phyloP scores from a whole-genome alignment of 1,284 basidiomycete species.

The Cryptococcus sp. region DNA sequence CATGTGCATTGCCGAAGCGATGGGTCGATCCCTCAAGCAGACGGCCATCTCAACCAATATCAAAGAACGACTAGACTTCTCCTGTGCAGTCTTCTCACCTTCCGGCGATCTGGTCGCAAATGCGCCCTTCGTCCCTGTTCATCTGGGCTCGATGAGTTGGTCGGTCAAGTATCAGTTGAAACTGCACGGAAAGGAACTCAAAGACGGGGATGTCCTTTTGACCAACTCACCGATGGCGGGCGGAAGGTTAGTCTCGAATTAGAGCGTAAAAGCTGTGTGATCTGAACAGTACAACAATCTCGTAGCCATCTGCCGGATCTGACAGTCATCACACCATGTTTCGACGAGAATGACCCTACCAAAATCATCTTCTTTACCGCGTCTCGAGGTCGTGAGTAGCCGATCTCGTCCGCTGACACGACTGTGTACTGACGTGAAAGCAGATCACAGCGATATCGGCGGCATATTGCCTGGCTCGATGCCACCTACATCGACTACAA shows the following conservation, averaged over 20 bases:
- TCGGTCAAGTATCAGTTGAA: conserved; percentile 51
- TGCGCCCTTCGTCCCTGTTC: conserved; percentile 57
- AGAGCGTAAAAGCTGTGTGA: too few species aligned
- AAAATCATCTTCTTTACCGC: conserved; percentile 41
- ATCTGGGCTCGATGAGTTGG: conserved; percentile 51
- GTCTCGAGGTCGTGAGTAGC: conserved; percentile 26
- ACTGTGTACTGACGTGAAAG: neutral
- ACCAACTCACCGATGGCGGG: conserved; percentile 52
- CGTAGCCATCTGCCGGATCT: conserved; percentile 36
- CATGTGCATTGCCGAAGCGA: conserved; percentile 53
- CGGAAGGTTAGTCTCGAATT: conserved; percentile 25
- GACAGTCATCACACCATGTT: conserved; percentile 38
- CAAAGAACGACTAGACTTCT: conserved; percentile 52
- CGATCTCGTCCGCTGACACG: neutral
- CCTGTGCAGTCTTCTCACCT: conserved; percentile 57
- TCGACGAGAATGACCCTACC: conserved; percentile 19
- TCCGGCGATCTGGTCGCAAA: conserved; percentile 55
- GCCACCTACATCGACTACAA: conserved; percentile 86
- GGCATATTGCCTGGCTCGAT: conserved; percentile 65
- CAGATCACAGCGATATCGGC: conserved; percentile 38
- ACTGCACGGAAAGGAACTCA: conserved; percentile 33
- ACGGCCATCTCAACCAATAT: conserved; percentile 52
- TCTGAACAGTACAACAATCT: too few species aligned
- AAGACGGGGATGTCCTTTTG: conserved; percentile 54
- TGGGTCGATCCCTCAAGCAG: conserved; percentile 56